A percentile compares a stretch with the other conserved stretches of the same genome.
Evolutionary conservation across 2,329 filamentous ascomycete genomes (phyloP).

Genomic region (Fusarium sp.): DNA sequence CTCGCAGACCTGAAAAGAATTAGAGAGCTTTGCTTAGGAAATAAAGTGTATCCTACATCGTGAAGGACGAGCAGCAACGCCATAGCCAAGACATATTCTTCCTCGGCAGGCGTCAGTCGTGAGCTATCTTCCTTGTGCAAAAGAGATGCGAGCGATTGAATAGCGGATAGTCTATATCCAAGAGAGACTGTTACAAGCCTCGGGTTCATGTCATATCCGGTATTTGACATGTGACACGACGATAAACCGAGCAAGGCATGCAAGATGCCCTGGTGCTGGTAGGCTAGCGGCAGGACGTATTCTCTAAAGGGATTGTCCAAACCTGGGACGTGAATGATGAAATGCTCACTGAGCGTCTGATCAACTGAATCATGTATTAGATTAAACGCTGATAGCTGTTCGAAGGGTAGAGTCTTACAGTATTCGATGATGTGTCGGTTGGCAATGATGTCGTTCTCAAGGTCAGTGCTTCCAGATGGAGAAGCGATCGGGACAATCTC

Average conservation of each 20-base stretch:
- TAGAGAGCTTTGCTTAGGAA: neutral
- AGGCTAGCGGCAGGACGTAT: conserved; percentile 43
- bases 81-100: conserved; percentile 45
- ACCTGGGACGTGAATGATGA: conserved; percentile 38
- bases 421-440: conserved; percentile 26
- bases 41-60: conserved; percentile 29
- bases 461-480: neutral
- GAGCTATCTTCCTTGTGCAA: conserved; percentile 35
- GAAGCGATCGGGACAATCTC: neutral
- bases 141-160: conserved; percentile 40
- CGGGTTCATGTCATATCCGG: conserved; percentile 15
- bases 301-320: conserved; percentile 43
- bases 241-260: conserved; percentile 49
- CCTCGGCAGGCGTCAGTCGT: conserved; percentile 29
- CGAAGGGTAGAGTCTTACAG: neutral
- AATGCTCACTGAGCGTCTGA: conserved; percentile 31
- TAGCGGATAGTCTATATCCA: conserved; percentile 41
- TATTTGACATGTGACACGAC: conserved; percentile 45
- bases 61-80: conserved; percentile 47
- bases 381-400: rapidly evolving
- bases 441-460: conserved; percentile 14
- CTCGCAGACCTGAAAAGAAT: conserved; percentile 42
- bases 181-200: conserved; percentile 34
- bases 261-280: conserved; percentile 45
- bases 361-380: conserved; percentile 37